Evolutionary conservation across 352 stramenopile species (phyloP).

Genomic region (Phytophthora capsici): DNA sequence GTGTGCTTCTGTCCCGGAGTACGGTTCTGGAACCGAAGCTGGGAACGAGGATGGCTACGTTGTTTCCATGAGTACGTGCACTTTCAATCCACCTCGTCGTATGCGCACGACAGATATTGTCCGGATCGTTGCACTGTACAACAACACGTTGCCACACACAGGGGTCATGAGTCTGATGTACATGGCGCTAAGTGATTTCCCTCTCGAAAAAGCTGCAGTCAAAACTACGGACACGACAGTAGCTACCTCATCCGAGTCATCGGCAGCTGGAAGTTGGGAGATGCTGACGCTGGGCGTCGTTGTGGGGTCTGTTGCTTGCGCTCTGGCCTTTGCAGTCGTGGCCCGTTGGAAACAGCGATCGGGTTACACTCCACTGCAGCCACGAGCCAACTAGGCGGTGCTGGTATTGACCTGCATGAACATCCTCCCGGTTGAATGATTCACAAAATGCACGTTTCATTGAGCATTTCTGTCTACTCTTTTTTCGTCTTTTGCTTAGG

Average conservation of each 20-base stretch:
- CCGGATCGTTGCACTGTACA: constrained; percentile 80
- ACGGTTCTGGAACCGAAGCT: constrained; percentile 61
- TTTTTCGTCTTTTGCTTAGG: constrained; percentile 77
- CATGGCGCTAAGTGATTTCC: constrained; percentile 71
- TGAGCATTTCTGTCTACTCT: constrained; percentile 29
- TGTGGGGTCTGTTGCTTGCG: constrained; percentile 33
- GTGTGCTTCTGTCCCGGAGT: constrained; percentile 70
- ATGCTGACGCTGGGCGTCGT: constrained; percentile 32
- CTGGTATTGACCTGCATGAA: not conserved
- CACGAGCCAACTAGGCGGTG: constrained; percentile 13
- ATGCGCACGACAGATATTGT: constrained; percentile 75
- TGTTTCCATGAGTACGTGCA: constrained; percentile 75
- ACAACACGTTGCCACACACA: constrained; percentile 80
- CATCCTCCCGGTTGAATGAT: not conserved
- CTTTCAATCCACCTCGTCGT: constrained; percentile 73
- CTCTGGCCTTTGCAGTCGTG: constrained; percentile 27
- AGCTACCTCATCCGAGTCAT: constrained; percentile 5
- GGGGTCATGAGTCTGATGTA: constrained; percentile 86
- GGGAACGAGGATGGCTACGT: constrained; percentile 80
- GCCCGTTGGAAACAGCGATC: constrained; percentile 57
- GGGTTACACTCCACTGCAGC: constrained; percentile 55
- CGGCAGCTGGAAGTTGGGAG: constrained; percentile 6
- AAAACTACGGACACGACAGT: constrained; percentile 9
- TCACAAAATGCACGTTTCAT: constrained; percentile 23
- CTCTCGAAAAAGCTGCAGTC: constrained; percentile 20